Evolutionary conservation across 2,329 filamentous ascomycete genomes (phyloP), one percentile per base, ranked within the genome.

Genomic region (Epichloe sp.): DNA sequence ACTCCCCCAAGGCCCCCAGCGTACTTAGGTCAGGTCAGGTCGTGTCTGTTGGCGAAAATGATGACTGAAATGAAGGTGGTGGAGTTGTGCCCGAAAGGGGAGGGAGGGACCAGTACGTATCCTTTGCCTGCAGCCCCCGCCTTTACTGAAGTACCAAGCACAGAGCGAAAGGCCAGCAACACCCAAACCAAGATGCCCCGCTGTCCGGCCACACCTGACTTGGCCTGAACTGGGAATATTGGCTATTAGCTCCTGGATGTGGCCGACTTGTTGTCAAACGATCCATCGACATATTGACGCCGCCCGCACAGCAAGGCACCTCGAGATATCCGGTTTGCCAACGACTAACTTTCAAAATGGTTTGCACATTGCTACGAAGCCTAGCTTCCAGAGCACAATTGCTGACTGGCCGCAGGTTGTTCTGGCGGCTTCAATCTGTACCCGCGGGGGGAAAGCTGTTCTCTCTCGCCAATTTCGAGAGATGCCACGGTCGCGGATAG

Each of bases 341-440:
- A 35, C 57, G 56, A 45, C 53, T 55, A 54, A 58, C 55, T 57
- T 53, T 54, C 64, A 70, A 66, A 54, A 73, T 71, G 68, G 70
- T 71, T 62, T 57, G 62, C 54, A 58, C 50, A 21, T 10, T 23
- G 49, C 51, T 51, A 48, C 35, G 38, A 15, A 43, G 8, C 4
- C 8, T 26, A n/a, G 11, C 40, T 11, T 43, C 2, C 23, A 21
- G 26, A 23, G 26, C 37, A 19, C 26, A 36, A 40, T 53, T 49
- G 47, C 51, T 51, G 21, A 52, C 17, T 17, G 14, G 14, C 56
- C 52, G 56, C 60, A 96, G 93, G 93, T 98, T 69, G 88, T 98
- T 70, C 88, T 98, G 69, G 93, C 91, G 71, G 93, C 93, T 64
- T 97, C 93, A 64, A 96, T 98, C 76, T 97, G 91, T 74, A 98